Base-by-base conservation (phyloP, 495 filamentous ascomycete species). In the Lepraria neglecta region DNA sequence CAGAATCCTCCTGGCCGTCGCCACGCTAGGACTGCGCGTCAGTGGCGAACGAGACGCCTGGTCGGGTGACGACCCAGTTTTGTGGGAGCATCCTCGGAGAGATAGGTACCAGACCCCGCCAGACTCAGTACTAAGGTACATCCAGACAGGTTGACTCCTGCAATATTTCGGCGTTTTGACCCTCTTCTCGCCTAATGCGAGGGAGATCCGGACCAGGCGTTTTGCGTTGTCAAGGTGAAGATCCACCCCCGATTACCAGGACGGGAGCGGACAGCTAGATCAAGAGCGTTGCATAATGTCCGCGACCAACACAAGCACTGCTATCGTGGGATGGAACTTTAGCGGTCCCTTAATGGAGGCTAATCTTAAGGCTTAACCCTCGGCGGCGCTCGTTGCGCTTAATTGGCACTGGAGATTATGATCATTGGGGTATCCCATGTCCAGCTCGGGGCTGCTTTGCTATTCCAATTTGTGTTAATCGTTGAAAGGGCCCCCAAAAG, bases 11-110 rank as follows among this genome's bases (percentile, higher is more conserved):
- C 56, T 59, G 44, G 52, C 65, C 58, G 59, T 65, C 59, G 40
- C 53, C 45, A 61, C 65, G 56, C 65, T 69, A 69, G 24, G 47
- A 46, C 63, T 69, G 67, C 63, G 63, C 65, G 62, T 69, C 65
- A 69, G 67, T 65, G 67, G 64, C 65, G 45, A 67, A 57, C 62
- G 44, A 62, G 65, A 65, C 51, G 63, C 63, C 65, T 58, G 64
- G 61, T 58, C 55, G 50, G 51, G 57, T 43, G 52, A 58, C 56
- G 48, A 59, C 17, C 55, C 43, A 48, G 35, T 56, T 56, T 61
- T 58, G 58, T 62, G 64, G 64, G 62, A 44, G 45, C 48, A 58
- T 62, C 48, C 40, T 58, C 38, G 57, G 56, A 54, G 38, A 57
- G 60, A 64, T 59, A 56, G 44, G 67, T 60, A 56, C 28, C 47